Evolutionary conservation across 2,329 filamentous ascomycete species (phyloP), one percentile per base, ranked within the genome.

Genomic region (Orbilia ellipsospora): DNA sequence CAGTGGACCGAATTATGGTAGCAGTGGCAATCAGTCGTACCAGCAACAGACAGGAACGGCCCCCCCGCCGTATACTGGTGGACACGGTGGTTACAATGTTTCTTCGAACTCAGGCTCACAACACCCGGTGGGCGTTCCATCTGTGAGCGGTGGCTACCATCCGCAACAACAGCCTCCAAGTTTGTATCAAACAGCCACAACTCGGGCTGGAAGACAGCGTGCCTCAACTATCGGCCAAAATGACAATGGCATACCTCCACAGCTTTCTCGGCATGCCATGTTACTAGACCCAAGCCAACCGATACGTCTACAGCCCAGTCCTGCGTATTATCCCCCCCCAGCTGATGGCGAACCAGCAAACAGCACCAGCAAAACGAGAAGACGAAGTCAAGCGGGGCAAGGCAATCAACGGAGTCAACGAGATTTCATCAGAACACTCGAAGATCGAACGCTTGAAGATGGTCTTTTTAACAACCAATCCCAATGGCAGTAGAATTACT

Each of bases 151-250:
- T 15, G 56, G 28, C 23, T 76, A 76, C 26, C 72, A 80, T 78
- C 85, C 91, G 79, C 92, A 92, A 63, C 72, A 76, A 18, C 72
- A 76, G 51, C 59, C 48, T 2, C 62, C 92, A 93, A 77, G 90
- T 88, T 79, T 84, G 91, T 45, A 92, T 91, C 79, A 87, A 88
- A 54, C 92, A 94, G 83, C 89, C 91, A 73, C 91, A 89, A 62
- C 88, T 92, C 79, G 88, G 93, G 78, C 90, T 90, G 54, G 90
- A 90, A 89, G 95, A 64, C 94, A 97, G 83, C 89, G 95, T 76
- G 94, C 95, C 48, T 95, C 94, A 52, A 99, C 95, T 2, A 96
- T 98, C 91, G 95, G 98, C 80, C 92, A 95, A 81, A 92, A 96
- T 80, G 91, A 94, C 80, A 94, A 91, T 77, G 94, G 94, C 1